Conservation (phyloP, 257 asterid genomes). For the Rehmannia glutinosa region DNA sequence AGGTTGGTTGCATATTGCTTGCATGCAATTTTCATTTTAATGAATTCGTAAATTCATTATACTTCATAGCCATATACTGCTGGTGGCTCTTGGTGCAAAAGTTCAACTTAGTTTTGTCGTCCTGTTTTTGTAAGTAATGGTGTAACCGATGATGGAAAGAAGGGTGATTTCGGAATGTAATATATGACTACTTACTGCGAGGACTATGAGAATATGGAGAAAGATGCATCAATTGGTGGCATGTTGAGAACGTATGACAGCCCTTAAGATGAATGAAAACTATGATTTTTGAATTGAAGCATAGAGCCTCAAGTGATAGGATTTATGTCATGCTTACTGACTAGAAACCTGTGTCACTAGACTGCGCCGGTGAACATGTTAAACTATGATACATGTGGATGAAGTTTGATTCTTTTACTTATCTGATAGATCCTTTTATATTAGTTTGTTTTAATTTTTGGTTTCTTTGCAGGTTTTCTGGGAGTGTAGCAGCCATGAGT, state of each 20-base stretch:
- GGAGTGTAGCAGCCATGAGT: slow-evolving; percentile 96
- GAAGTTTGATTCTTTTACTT: slow-evolving; percentile 6
- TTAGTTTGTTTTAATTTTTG: not conserved
- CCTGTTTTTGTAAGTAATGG: not conserved
- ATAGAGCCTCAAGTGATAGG: slow-evolving; percentile 5
- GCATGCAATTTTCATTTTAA: not conserved
- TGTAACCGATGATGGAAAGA: not conserved
- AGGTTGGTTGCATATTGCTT: not conserved
- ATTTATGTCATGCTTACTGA: slow-evolving; percentile 9
- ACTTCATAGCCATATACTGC: not conserved
- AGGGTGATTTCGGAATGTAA: slow-evolving; percentile 3
- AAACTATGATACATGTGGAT: slow-evolving; percentile 6
- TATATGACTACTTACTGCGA: not conserved
- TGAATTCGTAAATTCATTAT: not conserved
- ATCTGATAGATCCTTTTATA: slow-evolving; percentile 3
- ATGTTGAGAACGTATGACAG: slow-evolving; percentile 3
- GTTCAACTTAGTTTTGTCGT: not conserved
- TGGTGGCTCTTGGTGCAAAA: not conserved
- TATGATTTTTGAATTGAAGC: slow-evolving; percentile 6
- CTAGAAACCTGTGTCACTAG: not conserved
- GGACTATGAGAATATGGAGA: not conserved
- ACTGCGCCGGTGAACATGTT: slow-evolving; percentile 17
- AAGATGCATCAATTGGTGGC: not conserved
- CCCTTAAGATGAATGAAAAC: slow-evolving; percentile 4
- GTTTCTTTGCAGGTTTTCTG: slow-evolving; percentile 73